Conservation (phyloP, 139 green algal genomes). For the Chlorella sp. region DNA sequence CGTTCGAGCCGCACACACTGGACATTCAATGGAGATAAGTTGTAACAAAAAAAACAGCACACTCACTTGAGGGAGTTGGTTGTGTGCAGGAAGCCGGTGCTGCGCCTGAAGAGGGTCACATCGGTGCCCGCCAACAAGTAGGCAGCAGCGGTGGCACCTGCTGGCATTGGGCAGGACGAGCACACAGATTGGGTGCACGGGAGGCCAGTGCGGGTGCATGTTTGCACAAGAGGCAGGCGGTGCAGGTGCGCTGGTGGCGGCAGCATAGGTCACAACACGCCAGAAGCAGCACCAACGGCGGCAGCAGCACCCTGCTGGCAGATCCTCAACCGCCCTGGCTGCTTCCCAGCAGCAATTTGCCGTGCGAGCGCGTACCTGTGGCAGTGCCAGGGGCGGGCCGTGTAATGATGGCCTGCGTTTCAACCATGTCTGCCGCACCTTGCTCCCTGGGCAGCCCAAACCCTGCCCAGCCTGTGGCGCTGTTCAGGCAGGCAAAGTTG, state of each 20-base stretch:
- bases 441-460: slow-evolving; percentile 1
- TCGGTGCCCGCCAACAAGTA: neutral
- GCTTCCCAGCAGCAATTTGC: neutral
- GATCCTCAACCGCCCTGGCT: neutral
- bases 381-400: neutral
- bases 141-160: neutral
- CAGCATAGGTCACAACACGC: too few relatives aligned
- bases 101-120: neutral
- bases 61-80: neutral
- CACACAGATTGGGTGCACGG: too few relatives aligned
- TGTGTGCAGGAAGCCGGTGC: neutral
- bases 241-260: neutral
- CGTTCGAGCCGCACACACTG: too few relatives aligned
- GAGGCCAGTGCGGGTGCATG: too few relatives aligned
- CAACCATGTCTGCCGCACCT: neutral
- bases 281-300: neutral
- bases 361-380: neutral
- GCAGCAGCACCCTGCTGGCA: neutral
- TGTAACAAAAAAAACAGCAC: neutral
- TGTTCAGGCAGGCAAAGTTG: neutral
- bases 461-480: neutral
- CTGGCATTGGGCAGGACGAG: too few relatives aligned
- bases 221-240: too few relatives aligned
- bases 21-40: too few relatives aligned
- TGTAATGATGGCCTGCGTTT: neutral